These are phyloP conservation scores for Penicillium pancosmium DNA, from an alignment of 495 filamentous ascomycete genomes.

Conservation along the genomic window DNA sequence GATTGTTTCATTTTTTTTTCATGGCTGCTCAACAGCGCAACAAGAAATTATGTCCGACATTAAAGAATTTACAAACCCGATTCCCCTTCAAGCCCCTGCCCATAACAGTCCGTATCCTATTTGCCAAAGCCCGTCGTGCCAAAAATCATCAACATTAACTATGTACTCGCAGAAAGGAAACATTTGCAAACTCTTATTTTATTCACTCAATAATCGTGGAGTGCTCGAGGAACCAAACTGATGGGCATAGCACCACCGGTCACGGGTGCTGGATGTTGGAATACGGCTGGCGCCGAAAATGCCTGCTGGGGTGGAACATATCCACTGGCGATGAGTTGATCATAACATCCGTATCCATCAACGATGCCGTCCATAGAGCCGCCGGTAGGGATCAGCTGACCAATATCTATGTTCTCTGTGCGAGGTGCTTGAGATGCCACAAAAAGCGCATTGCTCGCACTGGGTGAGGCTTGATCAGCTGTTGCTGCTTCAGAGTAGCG, in stretches of 20 bases:
- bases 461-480: slow-evolving; percentile 16
- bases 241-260: slow-evolving; percentile 32
- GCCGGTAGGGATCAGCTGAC: slow-evolving; percentile 20
- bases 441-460: slow-evolving; percentile 12
- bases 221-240: slow-evolving; percentile 28
- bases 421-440: slow-evolving; percentile 14
- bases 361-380: slow-evolving; percentile 26
- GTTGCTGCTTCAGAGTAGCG: slow-evolving; percentile 26
- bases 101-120: background rate
- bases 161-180: background rate
- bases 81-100: background rate
- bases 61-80: background rate
- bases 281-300: slow-evolving; percentile 18
- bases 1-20: background rate
- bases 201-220: slow-evolving; percentile 28
- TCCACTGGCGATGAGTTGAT: slow-evolving; percentile 28
- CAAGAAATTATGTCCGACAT: background rate
- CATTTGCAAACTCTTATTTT: background rate
- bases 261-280: slow-evolving; percentile 23
- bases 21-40: slow-evolving; percentile 1
- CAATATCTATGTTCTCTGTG: slow-evolving; percentile 23
- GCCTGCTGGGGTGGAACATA: slow-evolving; percentile 17
- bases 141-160: background rate
- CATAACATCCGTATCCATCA: slow-evolving; percentile 28
- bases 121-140: background rate